Conservation (phyloP, 108 stramenopile genomes). For the Schizochytrium sp. region DNA sequence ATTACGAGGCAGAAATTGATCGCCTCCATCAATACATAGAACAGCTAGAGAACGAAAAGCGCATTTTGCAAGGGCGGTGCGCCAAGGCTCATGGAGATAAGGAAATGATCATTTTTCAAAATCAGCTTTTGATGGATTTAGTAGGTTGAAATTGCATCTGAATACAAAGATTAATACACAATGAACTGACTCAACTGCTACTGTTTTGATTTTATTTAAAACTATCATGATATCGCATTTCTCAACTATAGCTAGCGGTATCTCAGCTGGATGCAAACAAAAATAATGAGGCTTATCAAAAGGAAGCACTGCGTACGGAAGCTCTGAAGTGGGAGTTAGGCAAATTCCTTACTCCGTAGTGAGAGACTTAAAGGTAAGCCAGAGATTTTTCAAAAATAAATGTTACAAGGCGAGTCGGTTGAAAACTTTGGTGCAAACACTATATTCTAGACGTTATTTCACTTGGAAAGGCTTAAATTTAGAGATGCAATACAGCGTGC, state of each 20-base stretch:
- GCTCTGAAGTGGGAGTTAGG: slow-evolving; percentile 59
- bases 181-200: not conserved
- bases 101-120: slow-evolving; percentile 20
- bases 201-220: not conserved
- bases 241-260: slow-evolving; percentile 9
- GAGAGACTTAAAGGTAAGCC: not conserved
- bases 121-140: slow-evolving; percentile 41
- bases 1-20: slow-evolving; percentile 51
- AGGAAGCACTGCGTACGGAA: slow-evolving; percentile 46
- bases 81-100: slow-evolving; percentile 8
- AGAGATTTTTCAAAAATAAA: no score
- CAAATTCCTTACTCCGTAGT: slow-evolving; percentile 26
- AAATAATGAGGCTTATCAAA: slow-evolving; percentile 53
- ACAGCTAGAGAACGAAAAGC: slow-evolving; percentile 52
- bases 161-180: not conserved
- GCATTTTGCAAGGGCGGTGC: not conserved
- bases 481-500: no score
- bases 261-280: slow-evolving; percentile 51
- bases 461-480: no score
- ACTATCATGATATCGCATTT: not conserved
- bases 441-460: no score
- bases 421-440: no score
- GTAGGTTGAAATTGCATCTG: not conserved
- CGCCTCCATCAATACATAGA: slow-evolving; percentile 40
- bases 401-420: no score